Conservation (phyloP, 306 rosid species). For the apple (Malus domestica) region ASM211411v1 NC_041800.1:24109233-24109732, state of each 20-base stretch:
- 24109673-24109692: constrained; percentile 50
- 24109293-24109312: rapidly evolving
- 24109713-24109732: constrained; percentile 46
- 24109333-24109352: too few relatives aligned
- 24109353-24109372: rapidly evolving
- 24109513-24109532: too few relatives aligned
- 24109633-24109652: constrained; percentile 22
- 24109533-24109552: too few relatives aligned
- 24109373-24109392: too few relatives aligned
- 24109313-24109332: too few relatives aligned
- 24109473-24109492: too few relatives aligned
- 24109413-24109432: constrained; percentile 66
- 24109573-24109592: not conserved
- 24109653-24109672: constrained; percentile 22
- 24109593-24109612: constrained; percentile 25
- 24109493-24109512: too few relatives aligned
- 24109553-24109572: rapidly evolving
- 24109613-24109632: constrained; percentile 40
- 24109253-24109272: too few relatives aligned
- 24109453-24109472: too few relatives aligned
- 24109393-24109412: not conserved
- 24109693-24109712: constrained; percentile 18
- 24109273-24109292: rapidly evolving
- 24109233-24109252: too few relatives aligned
- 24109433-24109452: constrained; percentile 20